phyloP scores from a whole-genome alignment of 2,329 filamentous ascomycete genomes.

The Colletotrichum cordylinicola region DNA sequence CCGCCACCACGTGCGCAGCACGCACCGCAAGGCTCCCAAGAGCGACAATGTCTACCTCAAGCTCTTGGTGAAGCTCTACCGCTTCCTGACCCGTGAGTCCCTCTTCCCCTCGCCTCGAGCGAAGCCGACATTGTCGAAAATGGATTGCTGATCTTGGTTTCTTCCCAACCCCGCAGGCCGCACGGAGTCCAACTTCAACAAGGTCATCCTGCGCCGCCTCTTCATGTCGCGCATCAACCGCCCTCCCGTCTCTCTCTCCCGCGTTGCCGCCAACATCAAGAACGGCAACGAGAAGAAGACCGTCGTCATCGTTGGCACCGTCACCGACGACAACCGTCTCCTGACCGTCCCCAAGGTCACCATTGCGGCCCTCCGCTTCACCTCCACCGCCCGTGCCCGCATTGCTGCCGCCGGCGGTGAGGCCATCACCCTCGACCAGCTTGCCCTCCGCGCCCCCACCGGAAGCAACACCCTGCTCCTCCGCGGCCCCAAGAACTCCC shows the following conservation, averaged over 20 bases:
- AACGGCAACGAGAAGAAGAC: conserved; percentile 79
- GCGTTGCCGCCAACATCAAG: conserved; percentile 76
- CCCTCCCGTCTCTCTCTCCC: conserved; percentile 91
- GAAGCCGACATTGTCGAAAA: background rate
- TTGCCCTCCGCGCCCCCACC: conserved; percentile 92
- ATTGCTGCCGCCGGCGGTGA: conserved; percentile 94
- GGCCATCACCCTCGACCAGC: conserved; percentile 94
- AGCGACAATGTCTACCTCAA: conserved; percentile 98
- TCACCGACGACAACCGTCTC: conserved; percentile 98
- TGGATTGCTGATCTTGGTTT: background rate
- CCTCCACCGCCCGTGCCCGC: conserved; percentile 91
- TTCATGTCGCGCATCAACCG: conserved; percentile 99
- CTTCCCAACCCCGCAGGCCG: conserved; percentile 64
- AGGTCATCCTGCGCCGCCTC: conserved; percentile 94
- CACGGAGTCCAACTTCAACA: conserved; percentile 98
- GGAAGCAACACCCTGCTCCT: conserved; percentile 97
- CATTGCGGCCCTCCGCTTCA: conserved; percentile 95
- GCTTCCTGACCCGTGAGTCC: conserved; percentile 90
- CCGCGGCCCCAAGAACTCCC: conserved; percentile 96
- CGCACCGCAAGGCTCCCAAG: conserved; percentile 94
- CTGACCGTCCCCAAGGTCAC: conserved; percentile 90
- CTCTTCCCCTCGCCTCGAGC: background rate
- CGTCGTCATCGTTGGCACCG: conserved; percentile 89
- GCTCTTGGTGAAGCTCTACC: conserved; percentile 97
- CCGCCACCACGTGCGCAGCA: conserved; percentile 71